Evolutionary conservation across 805 yeast genomes (phyloP).

Genomic region (Candida odintsovae): DNA sequence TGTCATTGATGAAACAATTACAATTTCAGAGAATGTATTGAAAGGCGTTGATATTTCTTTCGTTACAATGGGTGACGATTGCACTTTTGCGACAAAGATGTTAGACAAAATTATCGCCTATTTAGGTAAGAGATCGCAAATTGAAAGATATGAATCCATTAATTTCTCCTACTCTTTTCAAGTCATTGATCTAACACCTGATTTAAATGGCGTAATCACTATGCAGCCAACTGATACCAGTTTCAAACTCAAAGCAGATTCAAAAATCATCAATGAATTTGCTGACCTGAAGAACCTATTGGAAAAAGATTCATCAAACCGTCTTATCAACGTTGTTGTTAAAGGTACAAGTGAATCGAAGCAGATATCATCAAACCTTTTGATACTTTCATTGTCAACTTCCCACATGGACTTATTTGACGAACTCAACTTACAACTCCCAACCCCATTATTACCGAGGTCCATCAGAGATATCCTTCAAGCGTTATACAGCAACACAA

Average conservation of each 20-base stretch:
- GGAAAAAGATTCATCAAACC: background rate
- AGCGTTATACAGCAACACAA: background rate
- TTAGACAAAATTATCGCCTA: background rate
- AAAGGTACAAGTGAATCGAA: background rate
- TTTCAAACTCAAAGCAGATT: background rate
- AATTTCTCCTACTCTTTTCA: conserved; percentile 1
- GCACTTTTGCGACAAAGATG: background rate
- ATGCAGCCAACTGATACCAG: background rate
- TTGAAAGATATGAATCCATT: conserved; percentile 1
- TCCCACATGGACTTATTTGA: background rate
- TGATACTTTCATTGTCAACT: background rate
- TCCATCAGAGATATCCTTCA: background rate
- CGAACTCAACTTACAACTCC: background rate
- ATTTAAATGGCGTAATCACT: too few species aligned
- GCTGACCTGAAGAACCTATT: background rate
- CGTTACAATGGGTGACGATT: conserved; percentile 1
- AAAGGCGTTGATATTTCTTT: conserved; percentile 8
- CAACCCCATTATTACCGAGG: background rate
- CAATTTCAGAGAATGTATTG: conserved; percentile 7
- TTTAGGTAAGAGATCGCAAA: background rate
- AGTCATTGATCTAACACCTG: background rate
- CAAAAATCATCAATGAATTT: background rate
- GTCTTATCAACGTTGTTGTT: background rate
- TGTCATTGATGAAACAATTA: conserved; percentile 4
- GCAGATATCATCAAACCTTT: background rate